Evolutionary conservation across 148 eudicot genomes (phyloP), one percentile per base, ranked within the genome.

Genomic region (Chenopodium quinoa): DNA sequence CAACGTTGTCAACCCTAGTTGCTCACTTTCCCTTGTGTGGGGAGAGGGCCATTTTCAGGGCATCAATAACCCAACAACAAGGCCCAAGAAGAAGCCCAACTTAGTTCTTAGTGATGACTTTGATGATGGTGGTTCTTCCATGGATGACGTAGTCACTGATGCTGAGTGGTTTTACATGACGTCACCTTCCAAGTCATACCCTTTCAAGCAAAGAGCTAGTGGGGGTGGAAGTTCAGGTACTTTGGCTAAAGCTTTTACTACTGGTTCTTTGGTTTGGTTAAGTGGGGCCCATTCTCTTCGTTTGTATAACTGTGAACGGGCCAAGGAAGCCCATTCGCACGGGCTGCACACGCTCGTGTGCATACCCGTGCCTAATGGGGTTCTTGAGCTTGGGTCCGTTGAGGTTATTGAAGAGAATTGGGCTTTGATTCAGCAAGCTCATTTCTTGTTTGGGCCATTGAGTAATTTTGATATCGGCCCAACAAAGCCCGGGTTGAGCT

Each of bases 101-200:
- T 10, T 62, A 6, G 2, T 62, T 72, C 37, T 7, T 79, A 32
- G 75, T 60, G 83, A 76, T 22, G 47, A 73, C 37, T 71, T 72
- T 10, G 66, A 54, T 2, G 56, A 73, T 1, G 79, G 73, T 0
- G 71, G 32, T 31, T 29, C 73, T 4, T 76, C 81, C 14, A 48
- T 25, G 52, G 72, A 34, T 46, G 84, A 69, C 50, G 88, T 83
- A 23, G 12, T 80, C 70, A 82, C 84, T 20, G 94, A 88, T 58
- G 82, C 86, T 11, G 94, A 91, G 66, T 91, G 97, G 97, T 95
- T 93, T 84, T 95, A 89, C 86, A 75, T 93, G 72, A 89, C 86
- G 60, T 93, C 97, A 12, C 83, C 86, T 0, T 29, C 67, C 2
- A 47, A 52, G 4, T 50, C 83, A n/a, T 63, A 84, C 69, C 66